Conservation (phyloP, 257 asterid genomes). For the Lithospermum erythrorhizon region DNA sequence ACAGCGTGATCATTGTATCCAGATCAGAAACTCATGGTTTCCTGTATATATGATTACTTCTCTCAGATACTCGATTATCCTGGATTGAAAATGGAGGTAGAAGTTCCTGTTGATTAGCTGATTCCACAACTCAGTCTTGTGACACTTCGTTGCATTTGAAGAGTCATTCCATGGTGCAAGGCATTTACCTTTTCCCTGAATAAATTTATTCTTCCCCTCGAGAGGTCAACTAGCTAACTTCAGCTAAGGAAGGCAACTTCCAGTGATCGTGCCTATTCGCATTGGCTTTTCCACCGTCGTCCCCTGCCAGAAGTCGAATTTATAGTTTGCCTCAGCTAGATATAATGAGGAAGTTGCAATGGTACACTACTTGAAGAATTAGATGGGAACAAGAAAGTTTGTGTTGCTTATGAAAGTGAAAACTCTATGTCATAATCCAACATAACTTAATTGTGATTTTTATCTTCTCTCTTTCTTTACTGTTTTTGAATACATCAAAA, state of each 20-base stretch:
- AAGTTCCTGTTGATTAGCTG: constrained; percentile 62
- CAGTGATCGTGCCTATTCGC: too few relatives aligned
- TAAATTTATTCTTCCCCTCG: background rate
- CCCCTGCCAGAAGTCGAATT: background rate
- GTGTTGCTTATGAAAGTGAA: too few relatives aligned
- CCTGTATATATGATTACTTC: constrained; percentile 3
- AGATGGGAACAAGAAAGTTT: background rate
- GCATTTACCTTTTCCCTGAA: background rate
- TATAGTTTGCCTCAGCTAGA: background rate
- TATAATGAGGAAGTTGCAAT: background rate
- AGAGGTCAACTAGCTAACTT: background rate
- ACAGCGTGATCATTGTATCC: too few relatives aligned
- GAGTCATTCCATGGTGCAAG: background rate
- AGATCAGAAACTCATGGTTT: background rate
- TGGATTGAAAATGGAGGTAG: constrained; percentile 75
- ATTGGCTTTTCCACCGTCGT: background rate
- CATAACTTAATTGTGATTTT: background rate
- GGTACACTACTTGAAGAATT: background rate
- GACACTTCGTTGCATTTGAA: background rate
- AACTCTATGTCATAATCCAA: too few relatives aligned
- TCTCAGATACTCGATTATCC: constrained; percentile 53
- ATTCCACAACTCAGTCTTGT: constrained; percentile 1
- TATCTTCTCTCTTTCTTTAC: background rate
- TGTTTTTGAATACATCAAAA: too few relatives aligned
- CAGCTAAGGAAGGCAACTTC: too few relatives aligned